These are phyloP conservation scores for Pseudogymnoascus sp. DNA, from an alignment of 2,329 filamentous ascomycete genomes.

Conservation along the genomic window DNA sequence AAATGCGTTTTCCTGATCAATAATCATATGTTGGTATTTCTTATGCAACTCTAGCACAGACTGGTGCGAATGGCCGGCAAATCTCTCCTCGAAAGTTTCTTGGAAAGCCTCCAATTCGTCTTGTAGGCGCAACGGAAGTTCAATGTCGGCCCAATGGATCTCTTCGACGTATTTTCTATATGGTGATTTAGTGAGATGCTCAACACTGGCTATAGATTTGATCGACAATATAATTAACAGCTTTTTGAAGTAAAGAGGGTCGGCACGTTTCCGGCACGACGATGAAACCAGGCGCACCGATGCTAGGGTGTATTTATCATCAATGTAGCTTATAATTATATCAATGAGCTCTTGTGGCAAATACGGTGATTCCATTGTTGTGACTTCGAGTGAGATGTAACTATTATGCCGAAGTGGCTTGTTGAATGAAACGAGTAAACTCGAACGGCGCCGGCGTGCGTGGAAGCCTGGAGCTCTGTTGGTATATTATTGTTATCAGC, in stretches of 20 bases:
- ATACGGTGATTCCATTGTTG: neutral
- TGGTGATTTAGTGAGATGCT: neutral
- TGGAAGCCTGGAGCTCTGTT: too few relatives aligned
- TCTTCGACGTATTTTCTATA: neutral
- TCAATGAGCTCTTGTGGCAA: neutral
- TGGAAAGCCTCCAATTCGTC: neutral
- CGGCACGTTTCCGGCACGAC: neutral
- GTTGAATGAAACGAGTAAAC: too few relatives aligned
- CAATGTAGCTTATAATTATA: neutral
- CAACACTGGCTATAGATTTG: neutral
- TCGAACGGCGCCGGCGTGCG: too few relatives aligned
- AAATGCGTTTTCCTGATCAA: neutral
- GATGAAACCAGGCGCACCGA: neutral
- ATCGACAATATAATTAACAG: neutral
- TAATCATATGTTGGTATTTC: neutral
- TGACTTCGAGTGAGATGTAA: neutral
- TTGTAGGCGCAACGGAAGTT: neutral
- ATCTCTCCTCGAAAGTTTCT: neutral
- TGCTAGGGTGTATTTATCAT: neutral
- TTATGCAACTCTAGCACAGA: neutral
- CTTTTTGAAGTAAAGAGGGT: neutral
- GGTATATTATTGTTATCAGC: too few relatives aligned
- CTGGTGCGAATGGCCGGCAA: neutral
- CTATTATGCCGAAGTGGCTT: neutral
- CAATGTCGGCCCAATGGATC: neutral